Evolutionary conservation across 179 eudicot species (phyloP), one percentile per base, ranked within the genome.

Genomic region (Nepenthes alata): DNA sequence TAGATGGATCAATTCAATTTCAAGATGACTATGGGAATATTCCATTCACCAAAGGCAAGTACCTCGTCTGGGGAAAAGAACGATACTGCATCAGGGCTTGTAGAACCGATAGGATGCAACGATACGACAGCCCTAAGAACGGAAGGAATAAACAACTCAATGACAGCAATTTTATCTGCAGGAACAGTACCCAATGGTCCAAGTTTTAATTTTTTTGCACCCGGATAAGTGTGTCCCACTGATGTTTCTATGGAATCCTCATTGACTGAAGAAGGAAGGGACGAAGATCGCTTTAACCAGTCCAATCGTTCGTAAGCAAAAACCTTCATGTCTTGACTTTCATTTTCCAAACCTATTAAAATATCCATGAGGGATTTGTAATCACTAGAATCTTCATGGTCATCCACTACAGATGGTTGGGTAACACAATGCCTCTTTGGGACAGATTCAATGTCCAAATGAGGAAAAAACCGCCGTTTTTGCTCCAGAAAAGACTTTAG

Each of bases 41-140:
- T 41, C 25, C 25, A 25, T 25, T 25, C 25, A 41, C 8, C 8
- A 41, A 41, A 41, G 8, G 45, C 0, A 4, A 41, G 35, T 78
- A 91, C 98, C 98, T 93, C 98, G 75, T 89, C 98, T 10, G 96
- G 95, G 36, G 98, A 89, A 70, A 89, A 93, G 81, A 89, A 89
- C 35, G 96, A 88, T 36, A 93, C 95, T 35, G 93, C 96, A 76
- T 86, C 90, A 72, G 98, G 93, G 69, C 79, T 78, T 58, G 77
- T 77, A 53, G 96, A 93, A 70, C 98, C 98, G 51, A 81, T 88
- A 55, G 95, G 89, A 72, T 89, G 96, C 69, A 93, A 71, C 54
- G 98, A 89, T 39, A 93, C 75, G 63, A 89, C 62, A 60, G 95
- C 98, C 82, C 98, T 81, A 53, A 85, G 80, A 59, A 85, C 77